Percentiles rank a stretch among this genome's conserved stretches.
Evolutionary conservation across 164 flowering plant species (phyloP).

Genomic region (Magnolia officinalis): DNA sequence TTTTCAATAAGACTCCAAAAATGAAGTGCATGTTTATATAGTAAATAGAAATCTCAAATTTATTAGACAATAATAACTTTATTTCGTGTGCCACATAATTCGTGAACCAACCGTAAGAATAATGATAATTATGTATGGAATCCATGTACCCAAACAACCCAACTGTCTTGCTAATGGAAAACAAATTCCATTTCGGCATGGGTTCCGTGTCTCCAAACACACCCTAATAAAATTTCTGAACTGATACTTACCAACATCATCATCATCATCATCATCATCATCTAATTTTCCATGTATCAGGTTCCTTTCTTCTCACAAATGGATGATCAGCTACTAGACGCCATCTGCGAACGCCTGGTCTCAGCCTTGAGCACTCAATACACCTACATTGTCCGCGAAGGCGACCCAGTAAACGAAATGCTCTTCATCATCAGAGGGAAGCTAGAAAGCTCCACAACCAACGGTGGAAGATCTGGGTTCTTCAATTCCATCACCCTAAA

Average conservation of each 20-base stretch:
- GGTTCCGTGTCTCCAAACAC: too few species aligned
- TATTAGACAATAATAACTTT: too few species aligned
- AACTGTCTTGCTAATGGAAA: too few species aligned
- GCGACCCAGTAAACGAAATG: slow-evolving; percentile 81
- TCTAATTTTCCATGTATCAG: slow-evolving; percentile 15
- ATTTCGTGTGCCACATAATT: too few species aligned
- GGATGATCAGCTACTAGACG: slow-evolving; percentile 68
- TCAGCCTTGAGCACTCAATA: slow-evolving; percentile 61
- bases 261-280: background rate
- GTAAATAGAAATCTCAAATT: too few species aligned
- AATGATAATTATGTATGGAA: too few species aligned
- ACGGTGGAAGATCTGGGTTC: slow-evolving; percentile 74
- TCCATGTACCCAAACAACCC: too few species aligned
- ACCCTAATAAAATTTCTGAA: background rate
- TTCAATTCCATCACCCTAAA: slow-evolving; percentile 51
- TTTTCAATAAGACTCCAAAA: too few species aligned
- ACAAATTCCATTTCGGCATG: too few species aligned
- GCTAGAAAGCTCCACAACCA: slow-evolving; percentile 49
- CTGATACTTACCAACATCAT: background rate
- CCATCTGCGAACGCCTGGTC: slow-evolving; percentile 66
- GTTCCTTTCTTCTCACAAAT: slow-evolving; percentile 63
- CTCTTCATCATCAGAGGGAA: slow-evolving; percentile 66
- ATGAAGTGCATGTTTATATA: too few species aligned
- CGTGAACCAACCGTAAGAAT: too few species aligned
- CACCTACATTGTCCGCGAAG: slow-evolving; percentile 57